Evolutionary conservation across 352 stramenopile species (phyloP), one percentile per base, ranked within the genome.

Genomic region (Pythium rhizo-oryzae): DNA sequence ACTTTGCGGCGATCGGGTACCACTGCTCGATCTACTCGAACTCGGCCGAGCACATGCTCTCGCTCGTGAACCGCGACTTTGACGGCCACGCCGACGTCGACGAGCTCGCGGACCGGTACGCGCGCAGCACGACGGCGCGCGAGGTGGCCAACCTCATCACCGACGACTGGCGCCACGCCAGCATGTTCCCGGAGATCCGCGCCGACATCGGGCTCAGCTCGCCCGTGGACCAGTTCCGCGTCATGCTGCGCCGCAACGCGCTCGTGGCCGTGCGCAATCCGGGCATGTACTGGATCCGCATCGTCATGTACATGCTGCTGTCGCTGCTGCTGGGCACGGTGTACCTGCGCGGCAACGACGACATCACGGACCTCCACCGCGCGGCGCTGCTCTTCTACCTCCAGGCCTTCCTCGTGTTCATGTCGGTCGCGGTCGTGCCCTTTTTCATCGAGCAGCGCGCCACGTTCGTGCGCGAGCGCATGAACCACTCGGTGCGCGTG

Each of bases 401-500:
- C 11, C 85, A 94, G 52, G 89, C 90, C 11, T 97, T 98, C 66
- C 74, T 97, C 49, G 88, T 95, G 37, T 97, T 96, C 74, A 98
- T 98, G 91, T 93, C 81, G 16, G 82, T 97, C 28, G 90, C 91
- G 8, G 85, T 83, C 4, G 60, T 98, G n/a, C 92, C 92, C 1
- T 89, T 90, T 47, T 79, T 96, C 30, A 80, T 97, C 53, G 83
- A 97, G 49, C 82, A 97, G 64, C 78, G 90, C 61, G 80, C 78
- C 1, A 90, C 96, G 50, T 89, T 97, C 33, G 65, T 93, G 51
- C 89, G 91, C 8, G 92, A 97, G 72, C 74, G 87, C 7, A 77
- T 83, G 33, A 97, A 97, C 78, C 81, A 77, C 57, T 89, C 81
- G 62, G 83, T 97, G 15, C 77, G 87, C 64, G 62, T 93, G 18